These are phyloP conservation scores for Crataegus laevigata DNA, from an alignment of 306 rosid genomes.

Conservation along the genomic window DNA sequence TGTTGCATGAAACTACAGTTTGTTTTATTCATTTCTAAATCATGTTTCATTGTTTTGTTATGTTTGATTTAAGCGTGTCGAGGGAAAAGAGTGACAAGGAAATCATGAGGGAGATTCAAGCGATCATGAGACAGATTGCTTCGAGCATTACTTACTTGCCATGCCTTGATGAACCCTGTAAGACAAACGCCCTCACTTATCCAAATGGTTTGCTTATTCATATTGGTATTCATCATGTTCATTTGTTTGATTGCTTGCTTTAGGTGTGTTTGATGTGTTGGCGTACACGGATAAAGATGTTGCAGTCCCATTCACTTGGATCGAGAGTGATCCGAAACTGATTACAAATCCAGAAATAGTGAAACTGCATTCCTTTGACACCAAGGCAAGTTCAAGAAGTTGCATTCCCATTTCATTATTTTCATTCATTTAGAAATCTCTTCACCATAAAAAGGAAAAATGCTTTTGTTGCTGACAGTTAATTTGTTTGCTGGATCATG, in stretches of 20 bases:
- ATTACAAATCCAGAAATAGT: slow-evolving; percentile 97
- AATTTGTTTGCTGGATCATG: slow-evolving; percentile 9
- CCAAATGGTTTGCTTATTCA: neutral
- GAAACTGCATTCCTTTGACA: slow-evolving; percentile 95
- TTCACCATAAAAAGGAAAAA: neutral
- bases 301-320: slow-evolving; percentile 95
- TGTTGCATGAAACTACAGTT: neutral
- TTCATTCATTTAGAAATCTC: neutral
- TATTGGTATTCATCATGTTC: neutral
- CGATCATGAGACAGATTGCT: slow-evolving; percentile 98
- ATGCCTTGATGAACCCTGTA: slow-evolving; percentile 91
- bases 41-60: neutral
- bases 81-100: slow-evolving; percentile 98
- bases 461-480: neutral
- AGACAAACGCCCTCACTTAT: slow-evolving; percentile 6
- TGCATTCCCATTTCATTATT: neutral
- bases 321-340: slow-evolving; percentile 95
- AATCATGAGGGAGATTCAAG: slow-evolving; percentile 99
- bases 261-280: slow-evolving; percentile 92
- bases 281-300: slow-evolving; percentile 96
- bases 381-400: slow-evolving; percentile 52
- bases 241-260: neutral
- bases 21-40: neutral
- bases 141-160: slow-evolving; percentile 98
- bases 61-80: slow-evolving; percentile 38